Base-by-base conservation (phyloP, 2,329 filamentous ascomycete species). In the Ophiostoma novo-ulmi region DNA sequence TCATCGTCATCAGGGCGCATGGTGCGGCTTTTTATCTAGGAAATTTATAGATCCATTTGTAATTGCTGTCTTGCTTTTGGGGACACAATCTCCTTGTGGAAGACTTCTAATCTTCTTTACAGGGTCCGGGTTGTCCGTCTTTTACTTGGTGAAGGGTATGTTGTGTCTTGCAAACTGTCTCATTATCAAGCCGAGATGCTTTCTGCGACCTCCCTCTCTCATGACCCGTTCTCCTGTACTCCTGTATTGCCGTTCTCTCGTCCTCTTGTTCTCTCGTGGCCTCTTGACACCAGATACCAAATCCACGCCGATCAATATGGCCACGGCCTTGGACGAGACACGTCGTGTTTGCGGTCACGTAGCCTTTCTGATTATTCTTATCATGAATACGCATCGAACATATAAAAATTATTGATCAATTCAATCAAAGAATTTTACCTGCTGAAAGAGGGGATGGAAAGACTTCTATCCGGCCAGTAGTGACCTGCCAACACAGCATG, bases 261-360 rank as follows among this genome's bases (percentile, higher is more conserved):
- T 55, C 39, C 11, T 31, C 7, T 58, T 22, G 41, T 36, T 38
- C n/a, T 48, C 14, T 17, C 7, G 13, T 20, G 13, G 44, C 14
- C 44, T 17, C 14, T 48, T 48, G 52, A 61, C 48, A 26, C 22
- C 3, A 31, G 31, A 31, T 4, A 31, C 2, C 3, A 31, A 31
- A 31, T 4, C 31, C 31, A 31, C 31, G 31, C 31, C 3, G 31
- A 22, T 44, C 14, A 26, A 26, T 70, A 52, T 55, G 65, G 52
- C 36, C 69, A 48, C 69, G 69, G 69, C 69, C 52, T 70, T 64
- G 64, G 31, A 22, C 64, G 69, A 70, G 69, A 68, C 69, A 35
- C 20, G 36, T 6, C 61, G 63, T 67, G 44, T 20, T 44, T 38
- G 61, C 61, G 7, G 31, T 20, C 31, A 36, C 8, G 58, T 36